Percentiles rank a stretch among this genome's conserved stretches.
Conservation (phyloP, 495 filamentous ascomycete genomes). For the Penicillium cosmopolitanum region DNA sequence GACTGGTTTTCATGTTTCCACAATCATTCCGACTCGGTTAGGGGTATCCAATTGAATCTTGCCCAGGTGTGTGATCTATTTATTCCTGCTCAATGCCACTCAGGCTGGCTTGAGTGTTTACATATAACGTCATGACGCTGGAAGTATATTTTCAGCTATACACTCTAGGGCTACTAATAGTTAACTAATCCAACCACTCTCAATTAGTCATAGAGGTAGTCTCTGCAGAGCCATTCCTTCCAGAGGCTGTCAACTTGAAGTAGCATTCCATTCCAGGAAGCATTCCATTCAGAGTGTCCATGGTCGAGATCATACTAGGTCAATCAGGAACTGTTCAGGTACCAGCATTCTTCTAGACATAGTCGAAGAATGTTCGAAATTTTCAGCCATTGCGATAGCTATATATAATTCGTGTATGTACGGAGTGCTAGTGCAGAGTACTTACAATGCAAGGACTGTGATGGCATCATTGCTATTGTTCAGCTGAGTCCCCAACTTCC, state of each 20-base stretch:
- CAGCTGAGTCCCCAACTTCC: background rate
- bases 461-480: slow-evolving; percentile 1
- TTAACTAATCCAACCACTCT: no score
- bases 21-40: no score
- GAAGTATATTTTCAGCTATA: no score
- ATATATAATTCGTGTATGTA: background rate
- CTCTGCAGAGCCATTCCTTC: background rate
- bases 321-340: background rate
- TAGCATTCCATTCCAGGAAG: background rate
- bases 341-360: background rate
- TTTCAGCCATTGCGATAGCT: background rate
- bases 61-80: no score
- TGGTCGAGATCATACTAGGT: background rate
- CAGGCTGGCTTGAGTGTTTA: no score
- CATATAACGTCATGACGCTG: no score
- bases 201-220: background rate
- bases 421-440: no score
- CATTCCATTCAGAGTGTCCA: no score
- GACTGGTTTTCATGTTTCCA: no score
- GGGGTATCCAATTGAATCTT: no score
- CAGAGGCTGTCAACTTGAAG: slow-evolving; percentile 2
- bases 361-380: background rate
- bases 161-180: no score
- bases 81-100: no score
- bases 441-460: background rate